Evolutionary conservation across 2,329 filamentous ascomycete genomes (phyloP).

Genomic region (Rutstroemia sp.): DNA sequence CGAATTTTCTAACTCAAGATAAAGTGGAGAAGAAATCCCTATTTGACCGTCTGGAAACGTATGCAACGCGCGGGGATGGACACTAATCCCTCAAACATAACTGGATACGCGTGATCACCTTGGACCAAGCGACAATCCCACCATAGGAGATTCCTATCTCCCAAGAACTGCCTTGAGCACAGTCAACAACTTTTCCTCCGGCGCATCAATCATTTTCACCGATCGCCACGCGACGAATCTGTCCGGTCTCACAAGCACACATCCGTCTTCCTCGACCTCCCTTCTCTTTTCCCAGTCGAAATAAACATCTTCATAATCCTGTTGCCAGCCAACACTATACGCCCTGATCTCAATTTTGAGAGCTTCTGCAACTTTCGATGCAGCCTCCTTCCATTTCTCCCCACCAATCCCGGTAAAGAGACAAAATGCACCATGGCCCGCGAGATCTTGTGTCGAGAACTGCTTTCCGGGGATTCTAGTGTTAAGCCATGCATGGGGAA

Average conservation of each 20-base stretch:
- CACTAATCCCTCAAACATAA: no score
- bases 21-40: no score
- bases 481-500: conserved; percentile 24
- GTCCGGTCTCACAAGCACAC: conserved; percentile 16
- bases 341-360: conserved; percentile 4
- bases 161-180: no score
- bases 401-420: conserved; percentile 17
- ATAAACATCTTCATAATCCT: conserved; percentile 8
- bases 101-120: no score
- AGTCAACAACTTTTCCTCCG: background rate
- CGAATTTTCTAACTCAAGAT: no score
- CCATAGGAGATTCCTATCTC: no score
- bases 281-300: conserved; percentile 8
- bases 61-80: no score
- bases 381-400: conserved; percentile 10
- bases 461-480: conserved; percentile 4
- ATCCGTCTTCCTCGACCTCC: conserved; percentile 9
- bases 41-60: no score
- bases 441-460: conserved; percentile 23
- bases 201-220: background rate
- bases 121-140: no score
- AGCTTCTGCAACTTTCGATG: background rate
- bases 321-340: background rate
- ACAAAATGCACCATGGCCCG: conserved; percentile 6
- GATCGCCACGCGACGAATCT: conserved; percentile 14